A percentile compares a stretch with the other conserved stretches of the same genome.
Conservation (phyloP, 2,329 filamentous ascomycete genomes). For the Sclerotinia minor region DNA sequence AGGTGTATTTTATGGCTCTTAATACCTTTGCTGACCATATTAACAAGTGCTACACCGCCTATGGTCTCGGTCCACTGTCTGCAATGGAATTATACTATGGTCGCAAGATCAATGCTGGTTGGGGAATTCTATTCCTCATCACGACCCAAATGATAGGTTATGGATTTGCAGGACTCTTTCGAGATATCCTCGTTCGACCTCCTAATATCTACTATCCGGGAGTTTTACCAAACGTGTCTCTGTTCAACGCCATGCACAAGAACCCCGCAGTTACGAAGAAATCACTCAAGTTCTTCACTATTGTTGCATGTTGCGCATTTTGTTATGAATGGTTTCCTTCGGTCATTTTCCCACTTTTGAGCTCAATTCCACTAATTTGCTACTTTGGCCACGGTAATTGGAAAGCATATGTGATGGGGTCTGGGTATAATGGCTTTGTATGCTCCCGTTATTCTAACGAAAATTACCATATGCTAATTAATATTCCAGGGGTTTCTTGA, state of each 20-base stretch:
- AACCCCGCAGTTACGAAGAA: conserved; percentile 43
- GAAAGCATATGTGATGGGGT: conserved; percentile 53
- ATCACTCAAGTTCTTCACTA: conserved; percentile 42
- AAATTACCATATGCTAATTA: not conserved
- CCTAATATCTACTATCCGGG: conserved; percentile 66
- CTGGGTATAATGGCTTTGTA: conserved; percentile 41
- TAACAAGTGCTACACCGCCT: conserved; percentile 38
- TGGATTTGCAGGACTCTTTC: conserved; percentile 59
- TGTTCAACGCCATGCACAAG: conserved; percentile 46
- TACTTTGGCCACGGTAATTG: conserved; percentile 50
- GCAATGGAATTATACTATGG: conserved; percentile 59
- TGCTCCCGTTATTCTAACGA: not conserved
- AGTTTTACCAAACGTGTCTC: conserved; percentile 50
- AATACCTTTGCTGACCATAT: conserved; percentile 63
- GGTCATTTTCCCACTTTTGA: conserved; percentile 46
- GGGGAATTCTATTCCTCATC: conserved; percentile 54
- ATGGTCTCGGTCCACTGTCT: conserved; percentile 61
- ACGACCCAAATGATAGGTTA: conserved; percentile 65
- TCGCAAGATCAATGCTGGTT: conserved; percentile 46
- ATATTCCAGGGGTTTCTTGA: conserved; percentile 39
- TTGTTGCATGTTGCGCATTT: conserved; percentile 32
- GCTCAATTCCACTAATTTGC: conserved; percentile 49
- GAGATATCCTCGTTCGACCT: conserved; percentile 58
- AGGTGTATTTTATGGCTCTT: conserved; percentile 50
- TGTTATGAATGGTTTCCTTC: conserved; percentile 24